Evolutionary conservation across 257 asterid species (phyloP).

Genomic region (Galeopsis tetrahit): DNA sequence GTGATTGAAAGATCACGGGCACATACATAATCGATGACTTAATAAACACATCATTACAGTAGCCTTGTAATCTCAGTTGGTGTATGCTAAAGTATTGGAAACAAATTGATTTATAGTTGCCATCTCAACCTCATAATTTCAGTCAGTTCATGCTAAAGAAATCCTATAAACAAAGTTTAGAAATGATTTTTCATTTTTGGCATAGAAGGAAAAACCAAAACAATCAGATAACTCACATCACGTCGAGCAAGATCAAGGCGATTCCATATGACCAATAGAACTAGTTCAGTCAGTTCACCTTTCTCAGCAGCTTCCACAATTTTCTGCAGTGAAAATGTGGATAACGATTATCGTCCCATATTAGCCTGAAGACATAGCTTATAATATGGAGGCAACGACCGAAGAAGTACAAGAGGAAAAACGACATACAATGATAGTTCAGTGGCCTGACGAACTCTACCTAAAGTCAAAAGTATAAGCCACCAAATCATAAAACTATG

Average conservation of each 20-base stretch:
- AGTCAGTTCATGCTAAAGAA: neutral
- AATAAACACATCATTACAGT: neutral
- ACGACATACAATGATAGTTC: constrained; percentile 8
- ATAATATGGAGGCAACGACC: constrained; percentile 1
- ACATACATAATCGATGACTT: neutral
- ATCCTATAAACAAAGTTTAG: neutral
- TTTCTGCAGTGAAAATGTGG: constrained; percentile 59
- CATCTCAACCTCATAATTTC: constrained; percentile 9
- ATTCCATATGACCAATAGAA: constrained; percentile 86
- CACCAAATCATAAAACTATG: neutral
- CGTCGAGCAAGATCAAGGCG: constrained; percentile 97
- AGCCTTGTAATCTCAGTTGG: neutral
- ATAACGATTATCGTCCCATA: constrained; percentile 8
- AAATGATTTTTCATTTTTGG: neutral
- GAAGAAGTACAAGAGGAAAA: neutral
- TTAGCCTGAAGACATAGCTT: constrained; percentile 18
- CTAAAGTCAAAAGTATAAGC: constrained; percentile 3
- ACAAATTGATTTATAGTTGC: neutral
- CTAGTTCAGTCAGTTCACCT: constrained; percentile 86
- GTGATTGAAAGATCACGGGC: neutral
- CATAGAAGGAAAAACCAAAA: neutral
- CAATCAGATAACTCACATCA: constrained; percentile 65
- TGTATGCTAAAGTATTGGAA: neutral
- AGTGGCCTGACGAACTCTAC: neutral
- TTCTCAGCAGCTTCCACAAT: constrained; percentile 95